Base-by-base conservation (phyloP, 331 rosid genomes). In the Stylosanthes scabra region DNA sequence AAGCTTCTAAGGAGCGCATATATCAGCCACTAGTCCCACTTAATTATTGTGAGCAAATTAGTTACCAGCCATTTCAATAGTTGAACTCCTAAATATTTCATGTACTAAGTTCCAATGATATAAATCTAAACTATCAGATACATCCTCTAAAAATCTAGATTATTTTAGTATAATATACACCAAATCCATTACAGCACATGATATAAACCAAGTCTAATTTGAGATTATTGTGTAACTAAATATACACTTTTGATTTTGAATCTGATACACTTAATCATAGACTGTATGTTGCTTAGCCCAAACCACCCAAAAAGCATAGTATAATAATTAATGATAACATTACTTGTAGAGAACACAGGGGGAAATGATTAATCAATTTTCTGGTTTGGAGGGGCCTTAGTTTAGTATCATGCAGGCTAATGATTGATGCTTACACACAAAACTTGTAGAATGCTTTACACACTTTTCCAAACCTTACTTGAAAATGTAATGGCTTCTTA, bases 401-500 rank as follows among this genome's bases (percentile, higher is more conserved):
- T 20, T 20, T 2, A 44, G 3, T 44, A 9, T 44, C 49, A 44
- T 44, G 49, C 66, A 34, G 37, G 55, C 46, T 63, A 27, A 72
- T 72, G 65, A 20, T 29, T 9, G 31, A 45, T 40, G 14, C 29
- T 44, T 45, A 27, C 34, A 75, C 55, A 64, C 16, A 16, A 69
- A 39, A 20, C 72, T 28, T 76, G 61, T 37, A 46, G 64, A 54
- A 44, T 54, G 2, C 37, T 52, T 20, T 50, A 39, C 42, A 78
- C 6, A 74, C 34, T 20, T 66, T 59, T 62, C 63, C 82, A 85
- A 20, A 60, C 39, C 74, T 63, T 37, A 59, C 60, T 7, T 65
- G 69, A 63, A 60, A 46, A 81, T 27, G 31, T 37, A 37, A 74
- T 49, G 71, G 34, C 84, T 88, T 58, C 4, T 46, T 52, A 91